phyloP scores from a whole-genome alignment of 2,329 filamentous ascomycete species.

The Fusarium nematophilum region DNA sequence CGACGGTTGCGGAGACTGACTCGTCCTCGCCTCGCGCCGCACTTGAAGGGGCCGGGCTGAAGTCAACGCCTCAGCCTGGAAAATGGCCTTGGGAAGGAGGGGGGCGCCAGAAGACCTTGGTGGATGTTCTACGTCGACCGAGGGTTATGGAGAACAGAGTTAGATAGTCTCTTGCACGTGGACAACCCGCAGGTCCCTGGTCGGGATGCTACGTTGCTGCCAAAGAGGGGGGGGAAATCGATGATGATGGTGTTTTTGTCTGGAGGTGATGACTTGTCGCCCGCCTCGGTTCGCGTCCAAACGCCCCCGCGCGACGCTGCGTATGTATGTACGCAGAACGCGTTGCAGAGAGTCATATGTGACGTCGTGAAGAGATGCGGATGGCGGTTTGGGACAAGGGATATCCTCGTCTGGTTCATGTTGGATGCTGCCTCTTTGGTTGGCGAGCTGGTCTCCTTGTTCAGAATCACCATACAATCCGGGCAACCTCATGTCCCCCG shows the following conservation, averaged over 20 bases:
- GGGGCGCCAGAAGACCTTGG: too few species aligned
- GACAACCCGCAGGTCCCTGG: constrained; percentile 22
- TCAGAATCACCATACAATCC: too few species aligned
- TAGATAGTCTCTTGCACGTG: constrained; percentile 29
- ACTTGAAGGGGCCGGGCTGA: constrained; percentile 20
- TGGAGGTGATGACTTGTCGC: too few species aligned
- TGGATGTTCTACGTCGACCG: too few species aligned
- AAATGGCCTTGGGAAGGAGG: constrained; percentile 15
- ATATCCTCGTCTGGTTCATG: constrained; percentile 6
- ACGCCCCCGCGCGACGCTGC: too few species aligned
- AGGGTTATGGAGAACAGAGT: too few species aligned
- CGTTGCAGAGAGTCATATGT: too few species aligned
- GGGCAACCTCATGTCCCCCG: too few species aligned
- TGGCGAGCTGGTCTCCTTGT: too few species aligned
- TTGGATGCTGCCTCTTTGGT: too few species aligned
- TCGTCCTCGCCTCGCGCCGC: constrained; percentile 25
- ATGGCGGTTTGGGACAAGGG: constrained; percentile 14
- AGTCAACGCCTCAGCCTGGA: constrained; percentile 16
- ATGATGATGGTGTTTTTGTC: constrained; percentile 5
- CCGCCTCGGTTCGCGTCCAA: constrained; percentile 1
- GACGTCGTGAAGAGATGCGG: constrained; percentile 21
- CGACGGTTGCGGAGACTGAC: constrained; percentile 23
- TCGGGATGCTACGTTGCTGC: constrained; percentile 22
- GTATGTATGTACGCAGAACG: too few species aligned
- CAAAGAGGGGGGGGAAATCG: too few species aligned